Conservation (phyloP, 441 rosid species). For the Jatropha multifida region DNA sequence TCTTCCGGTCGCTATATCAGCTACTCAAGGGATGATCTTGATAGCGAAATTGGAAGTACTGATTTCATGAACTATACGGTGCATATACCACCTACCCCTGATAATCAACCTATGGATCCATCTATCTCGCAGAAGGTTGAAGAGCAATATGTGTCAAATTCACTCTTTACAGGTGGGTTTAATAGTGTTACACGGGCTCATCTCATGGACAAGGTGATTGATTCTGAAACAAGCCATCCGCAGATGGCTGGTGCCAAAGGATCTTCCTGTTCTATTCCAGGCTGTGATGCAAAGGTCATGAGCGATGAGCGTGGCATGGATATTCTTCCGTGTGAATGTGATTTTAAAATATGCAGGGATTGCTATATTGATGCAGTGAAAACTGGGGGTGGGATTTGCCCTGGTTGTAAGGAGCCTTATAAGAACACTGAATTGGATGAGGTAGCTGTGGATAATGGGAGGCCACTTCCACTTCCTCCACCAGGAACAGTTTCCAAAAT, state of each 20-base stretch:
- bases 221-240: slow-evolving; percentile 81
- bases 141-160: slow-evolving; percentile 83
- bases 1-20: slow-evolving; percentile 80
- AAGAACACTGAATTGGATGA: slow-evolving; percentile 77
- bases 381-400: slow-evolving; percentile 77
- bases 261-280: slow-evolving; percentile 78
- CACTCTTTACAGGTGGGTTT: slow-evolving; percentile 87
- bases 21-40: slow-evolving; percentile 90
- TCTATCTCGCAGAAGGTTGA: slow-evolving; percentile 82
- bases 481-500: slow-evolving; percentile 60
- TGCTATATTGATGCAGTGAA: slow-evolving; percentile 85
- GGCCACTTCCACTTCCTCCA: slow-evolving; percentile 65
- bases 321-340: slow-evolving; percentile 94
- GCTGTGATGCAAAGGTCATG: slow-evolving; percentile 91
- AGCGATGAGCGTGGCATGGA: slow-evolving; percentile 84
- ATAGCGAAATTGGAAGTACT: slow-evolving; percentile 67
- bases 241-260: slow-evolving; percentile 97
- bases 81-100: slow-evolving; percentile 88
- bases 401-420: slow-evolving; percentile 83
- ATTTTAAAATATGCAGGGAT: slow-evolving; percentile 87
- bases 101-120: slow-evolving; percentile 86
- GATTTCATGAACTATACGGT: slow-evolving; percentile 80
- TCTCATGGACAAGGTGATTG: slow-evolving; percentile 89
- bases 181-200: slow-evolving; percentile 78
- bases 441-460: slow-evolving; percentile 42